Evolutionary conservation across 2,329 filamentous ascomycete species (phyloP).

Genomic region (Anthostomella pinea): DNA sequence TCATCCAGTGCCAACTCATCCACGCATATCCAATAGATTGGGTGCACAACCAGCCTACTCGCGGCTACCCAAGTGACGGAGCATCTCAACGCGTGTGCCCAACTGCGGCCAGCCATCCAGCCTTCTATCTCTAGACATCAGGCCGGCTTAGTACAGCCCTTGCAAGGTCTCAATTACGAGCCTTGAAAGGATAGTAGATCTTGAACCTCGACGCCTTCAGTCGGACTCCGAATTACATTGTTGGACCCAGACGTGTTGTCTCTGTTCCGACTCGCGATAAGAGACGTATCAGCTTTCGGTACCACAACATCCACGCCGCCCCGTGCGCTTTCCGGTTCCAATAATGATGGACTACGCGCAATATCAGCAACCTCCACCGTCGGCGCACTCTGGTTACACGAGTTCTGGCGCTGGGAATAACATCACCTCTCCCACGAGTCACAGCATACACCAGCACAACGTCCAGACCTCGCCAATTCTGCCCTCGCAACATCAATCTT

Average conservation of each 20-base stretch:
- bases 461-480: conserved; percentile 78
- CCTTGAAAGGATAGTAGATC: too few relatives aligned
- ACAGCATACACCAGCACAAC: conserved; percentile 63
- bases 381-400: conserved; percentile 63
- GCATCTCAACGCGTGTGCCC: conserved; percentile 43
- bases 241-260: conserved; percentile 19
- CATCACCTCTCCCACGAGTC: conserved; percentile 73
- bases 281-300: conserved; percentile 28
- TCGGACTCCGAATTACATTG: conserved; percentile 13
- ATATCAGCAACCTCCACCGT: conserved; percentile 68
- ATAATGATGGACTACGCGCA: conserved; percentile 73
- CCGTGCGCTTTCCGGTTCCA: conserved; percentile 29
- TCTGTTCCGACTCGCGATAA: conserved; percentile 25
- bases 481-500: conserved; percentile 71
- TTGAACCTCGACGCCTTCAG: too few relatives aligned
- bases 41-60: conserved; percentile 46
- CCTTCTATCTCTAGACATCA: conserved; percentile 31
- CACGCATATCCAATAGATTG: conserved; percentile 58
- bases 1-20: conserved; percentile 59
- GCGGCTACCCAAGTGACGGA: conserved; percentile 44
- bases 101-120: conserved; percentile 42
- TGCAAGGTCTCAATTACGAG: conserved; percentile 24
- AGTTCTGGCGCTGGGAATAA: conserved; percentile 52
- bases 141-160: conserved; percentile 22
- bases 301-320: conserved; percentile 29